A percentile compares a stretch with the other conserved stretches of the same genome.
phyloP scores from a whole-genome alignment of 768 basidiomycete genomes.

The Lactarius sp. region DNA sequence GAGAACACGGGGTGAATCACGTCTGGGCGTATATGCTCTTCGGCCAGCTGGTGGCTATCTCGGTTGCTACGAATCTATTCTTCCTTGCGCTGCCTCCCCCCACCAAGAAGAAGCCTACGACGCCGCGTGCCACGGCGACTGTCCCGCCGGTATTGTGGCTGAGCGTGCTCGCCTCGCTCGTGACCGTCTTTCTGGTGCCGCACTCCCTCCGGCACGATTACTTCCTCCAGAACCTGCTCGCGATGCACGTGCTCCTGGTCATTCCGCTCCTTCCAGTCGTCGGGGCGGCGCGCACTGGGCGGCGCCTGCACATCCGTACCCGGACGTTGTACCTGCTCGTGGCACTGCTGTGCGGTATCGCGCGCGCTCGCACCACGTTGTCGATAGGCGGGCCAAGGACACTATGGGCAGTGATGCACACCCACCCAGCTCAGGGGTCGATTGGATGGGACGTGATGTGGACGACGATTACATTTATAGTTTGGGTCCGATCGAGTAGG shows the following conservation, averaged over 20 bases:
- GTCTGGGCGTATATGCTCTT: slow-evolving; percentile 68
- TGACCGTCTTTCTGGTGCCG: slow-evolving; percentile 43
- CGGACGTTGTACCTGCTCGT: slow-evolving; percentile 38
- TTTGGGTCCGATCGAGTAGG: slow-evolving; percentile 31
- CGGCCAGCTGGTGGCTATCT: slow-evolving; percentile 67
- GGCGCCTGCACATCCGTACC: slow-evolving; percentile 28
- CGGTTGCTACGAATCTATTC: slow-evolving; percentile 61
- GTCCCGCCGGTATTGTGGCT: slow-evolving; percentile 35
- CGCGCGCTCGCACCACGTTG: slow-evolving; percentile 37
- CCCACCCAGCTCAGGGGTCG: slow-evolving; percentile 57
- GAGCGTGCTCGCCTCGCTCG: slow-evolving; percentile 43
- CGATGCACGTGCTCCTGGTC: slow-evolving; percentile 54
- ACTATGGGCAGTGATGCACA: slow-evolving; percentile 39
- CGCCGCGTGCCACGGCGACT: neutral
- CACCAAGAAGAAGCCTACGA: neutral
- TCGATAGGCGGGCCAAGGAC: slow-evolving; percentile 28
- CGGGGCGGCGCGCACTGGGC: neutral
- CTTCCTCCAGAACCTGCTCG: slow-evolving; percentile 56
- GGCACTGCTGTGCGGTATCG: slow-evolving; percentile 31
- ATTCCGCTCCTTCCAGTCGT: slow-evolving; percentile 42
- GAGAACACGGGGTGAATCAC: slow-evolving; percentile 40
- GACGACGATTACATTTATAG: slow-evolving; percentile 42
- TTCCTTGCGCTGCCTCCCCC: slow-evolving; percentile 40
- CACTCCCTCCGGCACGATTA: slow-evolving; percentile 35
- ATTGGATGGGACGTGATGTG: slow-evolving; percentile 64